Percentiles rank a stretch among this genome's conserved stretches.
These are phyloP conservation scores for Saccharomycopsis hybrid DNA, from an alignment of 1,139 yeast species.

Conservation along the genomic window DNA sequence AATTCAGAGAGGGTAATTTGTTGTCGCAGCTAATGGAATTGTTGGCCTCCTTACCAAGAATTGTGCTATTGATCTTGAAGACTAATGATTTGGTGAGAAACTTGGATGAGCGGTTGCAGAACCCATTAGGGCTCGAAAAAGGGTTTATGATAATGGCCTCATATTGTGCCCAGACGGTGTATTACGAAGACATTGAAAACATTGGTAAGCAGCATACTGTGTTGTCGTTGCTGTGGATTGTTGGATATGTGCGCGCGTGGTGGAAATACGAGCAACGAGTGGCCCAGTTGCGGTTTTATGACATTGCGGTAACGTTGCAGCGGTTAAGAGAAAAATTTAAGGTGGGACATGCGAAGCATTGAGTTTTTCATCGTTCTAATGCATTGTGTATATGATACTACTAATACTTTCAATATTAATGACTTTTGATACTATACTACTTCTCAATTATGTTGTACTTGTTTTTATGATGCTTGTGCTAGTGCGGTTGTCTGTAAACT, in stretches of 20 bases:
- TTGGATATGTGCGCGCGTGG: conserved; percentile 41
- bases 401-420: too few species aligned
- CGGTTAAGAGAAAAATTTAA: neutral
- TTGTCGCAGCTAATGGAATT: conserved; percentile 75
- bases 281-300: conserved; percentile 52
- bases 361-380: too few species aligned
- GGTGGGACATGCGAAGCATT: too few species aligned
- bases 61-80: conserved; percentile 78
- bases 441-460: too few species aligned
- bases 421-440: too few species aligned
- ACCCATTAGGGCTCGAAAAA: conserved; percentile 83
- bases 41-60: conserved; percentile 73
- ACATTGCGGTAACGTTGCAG: conserved; percentile 25
- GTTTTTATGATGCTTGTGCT: too few species aligned
- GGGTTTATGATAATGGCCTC: conserved; percentile 85
- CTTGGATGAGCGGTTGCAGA: conserved; percentile 74
- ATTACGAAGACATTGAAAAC: conserved; percentile 50
- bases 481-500: too few species aligned
- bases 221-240: conserved; percentile 38
- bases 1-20: conserved; percentile 54
- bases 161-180: conserved; percentile 80
- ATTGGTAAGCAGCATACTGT: conserved; percentile 31
- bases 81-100: conserved; percentile 91
- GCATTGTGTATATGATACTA: too few species aligned
- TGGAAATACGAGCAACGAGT: conserved; percentile 44